Base-by-base conservation (phyloP, 352 stramenopile species). In the Pythium aristosporum region DNA sequence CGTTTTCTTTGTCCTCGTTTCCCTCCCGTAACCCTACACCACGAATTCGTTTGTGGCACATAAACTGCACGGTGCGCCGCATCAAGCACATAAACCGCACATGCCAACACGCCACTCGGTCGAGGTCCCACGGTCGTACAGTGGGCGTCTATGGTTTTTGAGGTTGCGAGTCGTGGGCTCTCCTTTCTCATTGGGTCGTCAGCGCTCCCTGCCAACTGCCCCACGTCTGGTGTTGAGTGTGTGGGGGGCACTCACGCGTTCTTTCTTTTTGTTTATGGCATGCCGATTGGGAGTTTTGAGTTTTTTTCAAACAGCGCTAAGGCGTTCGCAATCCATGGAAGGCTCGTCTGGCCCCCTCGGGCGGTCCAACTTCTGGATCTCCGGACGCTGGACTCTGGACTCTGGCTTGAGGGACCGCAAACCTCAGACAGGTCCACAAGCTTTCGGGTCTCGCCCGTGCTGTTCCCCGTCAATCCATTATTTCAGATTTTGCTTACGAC, bases 311-410 rank as follows among this genome's bases (percentile, higher is more conserved):
- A 5, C 21, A 50, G n/a, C 44, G 16, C 12, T 30, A 30, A 30
- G 25, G 25, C 15, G 47, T 43, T 56, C 16, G 20, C 28, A n/a
- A 46, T 62, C 52, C 36, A 48, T 62, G 43, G 56, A 62, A 62
- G 56, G 43, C 56, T 55, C 44, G 56, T 62, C 56, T 61, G 55
- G 37, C 36, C n/a, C n/a, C n/a, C 43, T n/a, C 20, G 10, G 34
- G 56, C 43, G 56, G 56, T 62, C 56, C 56, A 62, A 62, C 56
- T 55, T 62, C 56, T 51, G 56, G 56, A 62, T 62, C 56, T 62
- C 60, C 51, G 23, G 37, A 51, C n/a, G 15, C 57, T 39, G 57
- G 57, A 57, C 47, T 47, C 52, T 59, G 36, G 37, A 50, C 23
- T n/a, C 57, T 46, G 57, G 57, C 55, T 36, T 57, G 16, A 28